Conservation (phyloP, 345 rosid genomes). For the Melaleuca alternifolia region DNA sequence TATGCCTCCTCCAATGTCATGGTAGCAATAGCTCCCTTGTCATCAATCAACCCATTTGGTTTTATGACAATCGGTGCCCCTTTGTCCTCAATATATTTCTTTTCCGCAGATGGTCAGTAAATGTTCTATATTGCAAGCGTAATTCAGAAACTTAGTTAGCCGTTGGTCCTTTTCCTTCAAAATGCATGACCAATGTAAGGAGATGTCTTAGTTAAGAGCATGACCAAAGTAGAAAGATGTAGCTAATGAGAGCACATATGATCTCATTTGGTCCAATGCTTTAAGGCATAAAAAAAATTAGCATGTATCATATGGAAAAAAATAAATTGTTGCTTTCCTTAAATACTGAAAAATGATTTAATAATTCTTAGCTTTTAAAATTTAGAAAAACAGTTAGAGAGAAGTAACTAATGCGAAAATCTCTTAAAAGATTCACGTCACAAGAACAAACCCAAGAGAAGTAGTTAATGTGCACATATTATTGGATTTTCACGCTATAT, state of each 20-base stretch:
- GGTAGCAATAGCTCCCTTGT: constrained; percentile 88
- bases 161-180: not conserved
- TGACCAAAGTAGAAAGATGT: not conserved
- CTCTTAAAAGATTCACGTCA: no score
- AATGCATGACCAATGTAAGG: not conserved
- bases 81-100: constrained; percentile 56
- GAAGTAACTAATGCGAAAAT: no score
- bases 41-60: constrained; percentile 95
- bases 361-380: not conserved
- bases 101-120: constrained; percentile 61
- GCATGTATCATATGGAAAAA: not conserved
- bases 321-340: not conserved
- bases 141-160: not conserved
- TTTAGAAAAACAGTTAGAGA: not conserved
- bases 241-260: not conserved
- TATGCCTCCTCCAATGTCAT: constrained; percentile 70
- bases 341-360: not conserved
- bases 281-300: not conserved
- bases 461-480: not conserved
- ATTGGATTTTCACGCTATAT: not conserved
- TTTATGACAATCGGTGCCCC: constrained; percentile 80
- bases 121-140: constrained; percentile 56
- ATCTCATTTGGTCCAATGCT: not conserved
- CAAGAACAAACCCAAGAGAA: no score
- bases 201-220: not conserved